Percentiles rank a stretch among this genome's conserved stretches.
Conservation (phyloP, 2,329 filamentous ascomycete species). For the Ramularia collo-cygni region DNA sequence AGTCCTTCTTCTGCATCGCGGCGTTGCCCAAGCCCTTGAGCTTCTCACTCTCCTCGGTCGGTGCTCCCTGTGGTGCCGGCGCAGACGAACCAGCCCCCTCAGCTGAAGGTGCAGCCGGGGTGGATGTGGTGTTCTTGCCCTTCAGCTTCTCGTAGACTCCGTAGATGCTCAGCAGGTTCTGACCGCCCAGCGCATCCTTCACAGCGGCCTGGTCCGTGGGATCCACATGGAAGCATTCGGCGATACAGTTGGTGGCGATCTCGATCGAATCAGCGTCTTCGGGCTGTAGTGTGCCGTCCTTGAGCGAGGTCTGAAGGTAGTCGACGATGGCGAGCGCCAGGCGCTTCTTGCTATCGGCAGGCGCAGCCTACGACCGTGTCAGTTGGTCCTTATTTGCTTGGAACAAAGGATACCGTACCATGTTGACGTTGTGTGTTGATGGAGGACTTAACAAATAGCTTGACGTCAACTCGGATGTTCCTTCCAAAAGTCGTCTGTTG, state of each 20-base stretch:
- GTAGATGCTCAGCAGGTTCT: constrained; percentile 88
- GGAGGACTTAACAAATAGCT: no score
- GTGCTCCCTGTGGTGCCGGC: constrained; percentile 22
- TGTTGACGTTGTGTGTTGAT: constrained; percentile 6
- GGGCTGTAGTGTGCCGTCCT: constrained; percentile 77
- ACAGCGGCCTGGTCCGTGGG: constrained; percentile 67
- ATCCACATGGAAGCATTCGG: constrained; percentile 92
- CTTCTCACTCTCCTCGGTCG: constrained; percentile 73
- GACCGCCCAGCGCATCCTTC: constrained; percentile 70
- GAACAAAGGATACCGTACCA: constrained; percentile 5
- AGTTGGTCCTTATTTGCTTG: constrained; percentile 2
- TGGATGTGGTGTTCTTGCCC: constrained; percentile 46
- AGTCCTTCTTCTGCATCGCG: constrained; percentile 93
- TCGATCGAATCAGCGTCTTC: constrained; percentile 94
- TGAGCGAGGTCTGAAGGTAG: constrained; percentile 77
- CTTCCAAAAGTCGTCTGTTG: background rate
- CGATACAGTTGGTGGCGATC: constrained; percentile 88
- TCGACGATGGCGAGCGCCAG: constrained; percentile 96
- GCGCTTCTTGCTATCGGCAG: constrained; percentile 61
- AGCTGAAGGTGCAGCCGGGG: constrained; percentile 37
- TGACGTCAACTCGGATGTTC: no score
- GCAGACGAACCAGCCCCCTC: constrained; percentile 43
- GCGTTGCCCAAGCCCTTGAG: constrained; percentile 89
- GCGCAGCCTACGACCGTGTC: constrained; percentile 26
- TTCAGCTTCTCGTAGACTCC: constrained; percentile 94